Percentiles rank a stretch among this genome's conserved stretches.
Conservation (phyloP, 208 protist genomes). For the Trypanosoma brucei region DNA sequence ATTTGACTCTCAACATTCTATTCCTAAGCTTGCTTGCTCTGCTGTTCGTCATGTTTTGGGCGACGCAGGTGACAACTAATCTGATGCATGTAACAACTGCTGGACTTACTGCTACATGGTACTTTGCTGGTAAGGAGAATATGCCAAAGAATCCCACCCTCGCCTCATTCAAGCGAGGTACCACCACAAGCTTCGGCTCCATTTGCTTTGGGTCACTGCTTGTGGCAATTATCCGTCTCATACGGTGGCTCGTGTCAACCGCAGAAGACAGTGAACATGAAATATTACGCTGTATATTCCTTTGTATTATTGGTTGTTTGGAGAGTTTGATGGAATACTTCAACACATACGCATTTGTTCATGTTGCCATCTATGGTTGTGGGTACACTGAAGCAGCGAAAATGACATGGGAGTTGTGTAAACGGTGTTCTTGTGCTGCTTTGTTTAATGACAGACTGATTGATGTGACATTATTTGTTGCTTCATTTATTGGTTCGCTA, state of each 20-base stretch:
- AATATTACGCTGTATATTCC: constrained; percentile 45
- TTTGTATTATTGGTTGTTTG: constrained; percentile 38
- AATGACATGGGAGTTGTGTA: constrained; percentile 72
- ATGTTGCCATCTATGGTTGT: constrained; percentile 91
- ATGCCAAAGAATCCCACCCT: constrained; percentile 73
- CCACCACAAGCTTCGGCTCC: constrained; percentile 82
- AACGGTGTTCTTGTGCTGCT: constrained; percentile 75
- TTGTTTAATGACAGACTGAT: constrained; percentile 89
- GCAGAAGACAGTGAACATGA: constrained; percentile 30
- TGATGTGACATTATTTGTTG: constrained; percentile 49
- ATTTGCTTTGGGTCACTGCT: constrained; percentile 91
- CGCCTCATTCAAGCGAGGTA: constrained; percentile 65
- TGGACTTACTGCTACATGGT: constrained; percentile 84
- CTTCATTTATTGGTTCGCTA: constrained; percentile 44
- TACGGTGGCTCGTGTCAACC: constrained; percentile 51
- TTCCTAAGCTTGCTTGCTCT: too few species aligned
- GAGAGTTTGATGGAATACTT: constrained; percentile 84
- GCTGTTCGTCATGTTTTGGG: constrained; percentile 16
- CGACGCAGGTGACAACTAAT: constrained; percentile 40
- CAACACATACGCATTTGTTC: constrained; percentile 91
- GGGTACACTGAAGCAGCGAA: constrained; percentile 88
- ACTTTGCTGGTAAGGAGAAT: constrained; percentile 67
- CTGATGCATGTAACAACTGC: constrained; percentile 80
- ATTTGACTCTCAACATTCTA: too few species aligned
- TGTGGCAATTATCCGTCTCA: constrained; percentile 78